Base-by-base conservation (phyloP, 2,329 filamentous ascomycete genomes). In the Diaporthe humulicola region DNA sequence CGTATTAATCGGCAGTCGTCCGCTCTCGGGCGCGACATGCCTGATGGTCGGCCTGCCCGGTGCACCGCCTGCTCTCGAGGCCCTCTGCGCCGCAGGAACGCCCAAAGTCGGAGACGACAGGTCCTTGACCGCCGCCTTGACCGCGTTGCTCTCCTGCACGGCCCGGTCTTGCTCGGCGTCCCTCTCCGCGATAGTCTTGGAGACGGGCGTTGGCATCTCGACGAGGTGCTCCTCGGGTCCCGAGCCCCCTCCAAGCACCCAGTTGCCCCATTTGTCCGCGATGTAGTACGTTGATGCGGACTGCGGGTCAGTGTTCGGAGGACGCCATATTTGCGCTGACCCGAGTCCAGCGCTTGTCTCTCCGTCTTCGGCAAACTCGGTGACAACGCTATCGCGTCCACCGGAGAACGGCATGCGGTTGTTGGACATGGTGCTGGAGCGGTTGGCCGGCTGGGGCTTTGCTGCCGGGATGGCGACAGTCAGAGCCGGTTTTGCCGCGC, bases 331-430 rank as follows among this genome's bases (percentile, higher is more conserved):
- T 73, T 87, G 85, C n/a, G 79, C 81, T 2, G 80, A 81, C 77
- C 85, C 78, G 5, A 52, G 60, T 10, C 72, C 74, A 67, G 84
- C 58, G 74, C 82, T 77, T 75, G 79, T 74, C 78, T 84, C 81
- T 75, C 87, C 82, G 78, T 89, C 86, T 81, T 90, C 86, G 75
- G 90, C 88, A 74, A 90, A 87, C 81, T 90, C 85, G 12, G 88
- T 87, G 76, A 89, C 82, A 73, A 86, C 83, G 80, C 88, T 87
- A 73, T 87, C 85, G 30, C 82, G 83, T 14, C 81, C 79, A 50
- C 76, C 77, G 60, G 50, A 54, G 45, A 74, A 61, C 10, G 58
- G 66, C 58, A 71, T 72, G 22, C 76, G 73, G 64, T 61, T 50
- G 54, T 58, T 70, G 38, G 76, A 58, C 40, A 56, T 38, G 10